phyloP scores from a whole-genome alignment of 257 asterid species.

The Anisodus acutangulus region DNA sequence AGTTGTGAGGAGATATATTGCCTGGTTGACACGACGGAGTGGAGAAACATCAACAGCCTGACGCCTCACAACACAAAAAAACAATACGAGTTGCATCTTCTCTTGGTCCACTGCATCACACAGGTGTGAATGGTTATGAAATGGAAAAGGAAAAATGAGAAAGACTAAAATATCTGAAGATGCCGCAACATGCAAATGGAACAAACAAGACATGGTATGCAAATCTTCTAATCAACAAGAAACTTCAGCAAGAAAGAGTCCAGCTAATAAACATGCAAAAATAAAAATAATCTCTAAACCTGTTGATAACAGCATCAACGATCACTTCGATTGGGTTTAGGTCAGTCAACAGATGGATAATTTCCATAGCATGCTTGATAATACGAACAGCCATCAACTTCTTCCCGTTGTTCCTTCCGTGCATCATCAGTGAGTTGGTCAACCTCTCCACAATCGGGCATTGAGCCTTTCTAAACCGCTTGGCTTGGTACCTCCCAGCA shows the following conservation, averaged over 20 bases:
- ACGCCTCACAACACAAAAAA: constrained; percentile 83
- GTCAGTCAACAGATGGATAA: constrained; percentile 78
- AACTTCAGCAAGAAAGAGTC: background rate
- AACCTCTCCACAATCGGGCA: constrained; percentile 79
- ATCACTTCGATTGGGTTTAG: constrained; percentile 80
- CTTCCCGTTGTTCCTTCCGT: constrained; percentile 86
- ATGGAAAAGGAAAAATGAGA: background rate
- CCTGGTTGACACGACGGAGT: constrained; percentile 78
- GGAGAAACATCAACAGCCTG: constrained; percentile 89
- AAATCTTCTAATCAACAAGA: background rate
- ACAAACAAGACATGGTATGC: background rate
- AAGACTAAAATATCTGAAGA: background rate
- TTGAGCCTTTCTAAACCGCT: constrained; percentile 82
- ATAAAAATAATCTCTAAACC: constrained; percentile 42
- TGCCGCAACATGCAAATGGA: background rate
- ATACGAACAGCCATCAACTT: constrained; percentile 86
- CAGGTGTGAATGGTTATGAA: background rate
- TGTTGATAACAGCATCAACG: constrained; percentile 83
- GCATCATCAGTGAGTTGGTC: constrained; percentile 92
- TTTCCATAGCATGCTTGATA: constrained; percentile 85
- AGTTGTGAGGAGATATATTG: constrained; percentile 68
- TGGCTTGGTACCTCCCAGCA: constrained; percentile 83
- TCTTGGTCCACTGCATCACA: constrained; percentile 68
- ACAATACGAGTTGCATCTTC: constrained; percentile 89
- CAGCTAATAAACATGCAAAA: background rate